Conservation (phyloP, 768 basidiomycete species). For the Leccinum subgranulosum region DNA sequence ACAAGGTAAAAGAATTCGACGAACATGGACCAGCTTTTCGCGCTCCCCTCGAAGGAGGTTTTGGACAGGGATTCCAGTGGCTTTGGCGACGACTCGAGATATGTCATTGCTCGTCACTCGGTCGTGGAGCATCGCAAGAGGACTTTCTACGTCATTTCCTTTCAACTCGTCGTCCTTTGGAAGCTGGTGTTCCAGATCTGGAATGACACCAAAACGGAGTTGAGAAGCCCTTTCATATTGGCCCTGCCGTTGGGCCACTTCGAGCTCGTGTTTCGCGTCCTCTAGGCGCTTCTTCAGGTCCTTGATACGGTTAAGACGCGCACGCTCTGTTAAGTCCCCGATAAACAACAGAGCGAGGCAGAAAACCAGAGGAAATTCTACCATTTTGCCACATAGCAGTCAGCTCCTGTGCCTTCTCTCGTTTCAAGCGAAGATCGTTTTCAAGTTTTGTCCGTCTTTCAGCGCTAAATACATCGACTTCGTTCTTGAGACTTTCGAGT, state of each 20-base stretch:
- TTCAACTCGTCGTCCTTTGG: constrained; percentile 50
- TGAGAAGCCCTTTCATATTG: constrained; percentile 80
- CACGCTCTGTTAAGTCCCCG: constrained; percentile 48
- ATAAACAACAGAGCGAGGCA: too few relatives aligned
- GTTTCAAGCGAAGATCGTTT: constrained; percentile 54
- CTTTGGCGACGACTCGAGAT: constrained; percentile 80
- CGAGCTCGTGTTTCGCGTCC: constrained; percentile 80
- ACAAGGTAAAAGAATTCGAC: constrained; percentile 25
- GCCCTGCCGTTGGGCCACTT: constrained; percentile 87
- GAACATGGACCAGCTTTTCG: constrained; percentile 83
- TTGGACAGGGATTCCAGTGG: constrained; percentile 89
- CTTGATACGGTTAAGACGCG: constrained; percentile 66
- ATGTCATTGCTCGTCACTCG: constrained; percentile 89
- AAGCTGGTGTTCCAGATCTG: constrained; percentile 70
- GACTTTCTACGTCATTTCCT: constrained; percentile 38
- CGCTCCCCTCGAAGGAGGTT: constrained; percentile 86
- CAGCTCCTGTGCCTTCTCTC: constrained; percentile 58
- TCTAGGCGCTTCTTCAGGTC: constrained; percentile 71
- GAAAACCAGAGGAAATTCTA: constrained; percentile 17
- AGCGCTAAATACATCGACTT: constrained; percentile 78
- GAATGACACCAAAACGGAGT: constrained; percentile 83
- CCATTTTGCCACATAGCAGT: constrained; percentile 73
- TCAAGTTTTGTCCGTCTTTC: constrained; percentile 72
- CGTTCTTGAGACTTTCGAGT: constrained; percentile 84
- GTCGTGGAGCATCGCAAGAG: constrained; percentile 73